Percentiles rank a stretch among this genome's conserved stretches.
Evolutionary conservation across 2,329 filamentous ascomycete genomes (phyloP).

Genomic region (Beauveria australis): DNA sequence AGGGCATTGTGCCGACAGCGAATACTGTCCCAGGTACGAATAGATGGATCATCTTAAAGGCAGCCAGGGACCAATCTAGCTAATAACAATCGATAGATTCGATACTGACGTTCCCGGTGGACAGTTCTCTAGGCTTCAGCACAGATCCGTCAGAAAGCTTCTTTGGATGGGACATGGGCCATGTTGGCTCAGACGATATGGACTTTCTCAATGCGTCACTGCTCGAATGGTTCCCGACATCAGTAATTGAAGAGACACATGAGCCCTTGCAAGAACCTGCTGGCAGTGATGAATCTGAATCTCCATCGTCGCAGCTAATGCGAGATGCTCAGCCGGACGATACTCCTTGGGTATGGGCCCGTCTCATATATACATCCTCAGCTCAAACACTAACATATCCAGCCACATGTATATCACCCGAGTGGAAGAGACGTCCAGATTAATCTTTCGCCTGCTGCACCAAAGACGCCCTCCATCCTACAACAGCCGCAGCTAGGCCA

Average conservation of each 20-base stretch:
- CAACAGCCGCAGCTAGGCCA: neutral
- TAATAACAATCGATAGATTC: neutral
- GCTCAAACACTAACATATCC: neutral
- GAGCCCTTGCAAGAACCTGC: neutral
- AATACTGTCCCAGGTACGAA: neutral
- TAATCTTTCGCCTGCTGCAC: neutral
- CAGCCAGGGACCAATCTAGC: neutral
- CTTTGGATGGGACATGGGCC: slow-evolving; percentile 5
- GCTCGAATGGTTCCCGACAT: neutral
- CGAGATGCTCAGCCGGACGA: slow-evolving; percentile 5
- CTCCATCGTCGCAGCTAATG: neutral
- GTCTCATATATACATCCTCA: neutral
- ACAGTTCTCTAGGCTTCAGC: neutral
- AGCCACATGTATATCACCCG: slow-evolving; percentile 8
- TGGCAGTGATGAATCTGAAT: neutral
- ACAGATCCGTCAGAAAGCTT: slow-evolving; percentile 5
- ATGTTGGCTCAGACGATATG: slow-evolving; percentile 2
- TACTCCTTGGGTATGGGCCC: slow-evolving; percentile 3
- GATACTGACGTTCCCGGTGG: neutral
- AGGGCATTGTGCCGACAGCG: neutral
- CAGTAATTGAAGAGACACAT: neutral
- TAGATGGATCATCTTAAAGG: neutral
- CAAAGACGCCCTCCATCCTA: neutral
- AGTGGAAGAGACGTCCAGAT: slow-evolving; percentile 3
- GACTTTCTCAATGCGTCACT: neutral